Percentiles rank a stretch among this genome's conserved stretches.
These are phyloP conservation scores for Phaeosphaeriaceae sp. DNA, from an alignment of 2,329 filamentous ascomycete species.

Conservation along the genomic window DNA sequence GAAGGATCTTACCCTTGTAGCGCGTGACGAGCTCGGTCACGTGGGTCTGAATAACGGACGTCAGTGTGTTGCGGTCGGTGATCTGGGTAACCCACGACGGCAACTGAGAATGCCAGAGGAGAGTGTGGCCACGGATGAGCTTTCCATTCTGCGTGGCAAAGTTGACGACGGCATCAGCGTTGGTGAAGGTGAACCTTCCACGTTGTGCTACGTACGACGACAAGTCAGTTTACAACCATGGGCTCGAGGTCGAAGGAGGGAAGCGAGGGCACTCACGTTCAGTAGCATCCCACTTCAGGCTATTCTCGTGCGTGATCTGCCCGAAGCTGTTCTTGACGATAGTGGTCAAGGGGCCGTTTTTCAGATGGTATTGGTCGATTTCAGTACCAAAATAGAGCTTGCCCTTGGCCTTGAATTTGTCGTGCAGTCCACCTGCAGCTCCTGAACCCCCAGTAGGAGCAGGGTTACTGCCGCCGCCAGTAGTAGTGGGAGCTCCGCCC, in stretches of 20 bases:
- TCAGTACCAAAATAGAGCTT: constrained; percentile 4
- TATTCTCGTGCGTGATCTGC: neutral
- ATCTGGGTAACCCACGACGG: neutral
- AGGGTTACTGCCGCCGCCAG: neutral
- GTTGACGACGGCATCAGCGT: constrained; percentile 15
- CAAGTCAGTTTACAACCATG: neutral
- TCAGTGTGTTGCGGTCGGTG: constrained; percentile 1
- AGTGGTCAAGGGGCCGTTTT: neutral
- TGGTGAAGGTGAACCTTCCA: neutral
- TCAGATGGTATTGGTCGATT: constrained; percentile 2
- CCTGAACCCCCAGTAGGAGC: neutral
- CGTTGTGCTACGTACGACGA: neutral
- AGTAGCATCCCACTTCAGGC: constrained; percentile 3
- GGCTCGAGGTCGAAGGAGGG: too few relatives aligned
- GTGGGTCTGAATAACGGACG: constrained; percentile 1
- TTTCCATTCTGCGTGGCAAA: constrained; percentile 13
- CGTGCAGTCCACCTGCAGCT: neutral
- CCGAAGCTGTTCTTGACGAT: constrained; percentile 1
- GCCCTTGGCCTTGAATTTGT: constrained; percentile 2
- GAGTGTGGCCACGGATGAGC: constrained; percentile 18
- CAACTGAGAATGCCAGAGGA: constrained; percentile 6
- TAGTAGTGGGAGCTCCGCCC: neutral
- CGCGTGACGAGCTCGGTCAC: neutral
- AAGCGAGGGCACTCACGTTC: neutral
- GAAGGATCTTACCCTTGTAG: constrained; percentile 3